phyloP scores from a whole-genome alignment of 805 yeast species.

The Lipomyces oligophaga region DNA sequence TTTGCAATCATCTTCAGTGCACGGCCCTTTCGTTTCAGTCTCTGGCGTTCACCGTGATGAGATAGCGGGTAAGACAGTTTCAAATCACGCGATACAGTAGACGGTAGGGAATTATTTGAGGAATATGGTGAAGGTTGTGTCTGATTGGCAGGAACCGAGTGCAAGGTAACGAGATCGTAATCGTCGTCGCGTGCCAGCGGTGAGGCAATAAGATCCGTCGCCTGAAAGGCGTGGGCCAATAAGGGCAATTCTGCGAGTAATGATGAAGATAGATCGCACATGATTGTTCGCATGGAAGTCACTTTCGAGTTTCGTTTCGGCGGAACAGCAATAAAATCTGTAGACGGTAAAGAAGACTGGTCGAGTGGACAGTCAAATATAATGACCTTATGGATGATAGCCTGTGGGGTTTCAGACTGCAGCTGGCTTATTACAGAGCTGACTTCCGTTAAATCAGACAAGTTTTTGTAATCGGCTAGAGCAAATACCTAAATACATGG shows the following conservation, averaged over 20 bases:
- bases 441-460: conserved; percentile 32
- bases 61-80: conserved; percentile 20
- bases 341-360: conserved; percentile 13
- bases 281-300: conserved; percentile 49
- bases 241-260: conserved; percentile 62
- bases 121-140: conserved; percentile 14
- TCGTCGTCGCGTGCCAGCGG: conserved; percentile 30
- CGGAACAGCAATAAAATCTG: conserved; percentile 23
- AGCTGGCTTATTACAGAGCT: conserved; percentile 41
- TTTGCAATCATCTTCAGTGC: conserved; percentile 72
- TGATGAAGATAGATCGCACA: conserved; percentile 60
- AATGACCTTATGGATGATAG: conserved; percentile 53
- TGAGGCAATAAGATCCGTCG: conserved; percentile 29
- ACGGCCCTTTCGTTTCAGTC: conserved; percentile 61
- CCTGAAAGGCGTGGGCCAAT: conserved; percentile 42
- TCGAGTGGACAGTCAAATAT: conserved; percentile 48
- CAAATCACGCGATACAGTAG: conserved; percentile 4
- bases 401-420: conserved; percentile 46
- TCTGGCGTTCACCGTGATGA: conserved; percentile 37
- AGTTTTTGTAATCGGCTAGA: conserved; percentile 37
- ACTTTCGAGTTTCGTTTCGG: conserved; percentile 34
- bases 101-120: conserved; percentile 16
- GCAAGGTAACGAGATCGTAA: conserved; percentile 22
- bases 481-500: conserved; percentile 44
- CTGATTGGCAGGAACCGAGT: conserved; percentile 3